A percentile compares a stretch with the other conserved stretches of the same genome.
Evolutionary conservation across 169 alveolate genomes (phyloP).

Genomic region (Plasmodium billcollinsi): DNA sequence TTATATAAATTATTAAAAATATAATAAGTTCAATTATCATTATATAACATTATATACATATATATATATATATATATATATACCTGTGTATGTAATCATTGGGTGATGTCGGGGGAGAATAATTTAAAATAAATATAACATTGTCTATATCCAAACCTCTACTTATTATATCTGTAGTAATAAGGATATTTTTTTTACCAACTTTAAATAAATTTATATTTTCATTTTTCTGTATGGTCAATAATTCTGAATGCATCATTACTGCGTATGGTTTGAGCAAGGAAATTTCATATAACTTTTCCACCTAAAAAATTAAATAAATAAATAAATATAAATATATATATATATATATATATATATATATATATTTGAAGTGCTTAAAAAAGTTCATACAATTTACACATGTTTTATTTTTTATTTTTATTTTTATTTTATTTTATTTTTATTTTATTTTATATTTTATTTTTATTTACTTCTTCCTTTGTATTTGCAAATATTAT

Average conservation of each 20-base stretch:
- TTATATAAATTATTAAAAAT: neutral
- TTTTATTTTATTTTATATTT: neutral
- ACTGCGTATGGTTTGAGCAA: conserved; percentile 63
- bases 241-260: conserved; percentile 61
- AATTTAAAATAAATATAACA: conserved; percentile 53
- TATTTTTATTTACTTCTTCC: conserved; percentile 50
- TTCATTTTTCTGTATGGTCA: conserved; percentile 61
- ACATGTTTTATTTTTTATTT: too few relatives aligned
- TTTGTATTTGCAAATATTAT: conserved; percentile 65
- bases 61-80: neutral
- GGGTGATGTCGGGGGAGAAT: conserved; percentile 73
- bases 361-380: neutral
- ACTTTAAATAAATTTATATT: conserved; percentile 63
- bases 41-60: too few relatives aligned
- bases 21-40: too few relatives aligned
- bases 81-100: conserved; percentile 74
- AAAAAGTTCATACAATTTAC: neutral
- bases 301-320: conserved; percentile 28
- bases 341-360: too few relatives aligned
- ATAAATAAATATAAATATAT: too few relatives aligned
- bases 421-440: too few relatives aligned
- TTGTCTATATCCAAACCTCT: conserved; percentile 71
- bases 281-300: conserved; percentile 45
- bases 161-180: conserved; percentile 72
- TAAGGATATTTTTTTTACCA: conserved; percentile 51